Conservation (phyloP, 768 basidiomycete genomes). For the Lactifluus echinatus region DNA sequence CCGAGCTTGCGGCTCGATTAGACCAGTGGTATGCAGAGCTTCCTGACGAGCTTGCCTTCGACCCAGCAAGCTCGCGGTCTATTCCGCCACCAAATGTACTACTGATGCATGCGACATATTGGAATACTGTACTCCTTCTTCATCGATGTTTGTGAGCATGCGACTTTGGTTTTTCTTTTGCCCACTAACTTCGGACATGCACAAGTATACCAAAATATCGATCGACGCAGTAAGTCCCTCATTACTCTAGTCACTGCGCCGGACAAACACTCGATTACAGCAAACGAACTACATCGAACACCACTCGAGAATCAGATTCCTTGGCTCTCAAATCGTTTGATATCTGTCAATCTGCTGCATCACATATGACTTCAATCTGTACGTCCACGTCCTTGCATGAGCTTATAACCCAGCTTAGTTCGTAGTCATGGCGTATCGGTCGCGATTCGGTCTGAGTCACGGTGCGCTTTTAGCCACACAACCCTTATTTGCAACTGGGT, state of each 20-base stretch:
- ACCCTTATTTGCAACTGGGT: slow-evolving; percentile 67
- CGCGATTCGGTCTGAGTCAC: slow-evolving; percentile 51
- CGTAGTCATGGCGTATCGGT: slow-evolving; percentile 51
- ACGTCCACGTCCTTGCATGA: not conserved
- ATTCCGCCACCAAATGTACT: slow-evolving; percentile 58
- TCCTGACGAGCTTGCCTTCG: slow-evolving; percentile 54
- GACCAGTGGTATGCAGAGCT: slow-evolving; percentile 70
- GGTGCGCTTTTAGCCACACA: slow-evolving; percentile 60
- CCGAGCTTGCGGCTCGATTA: slow-evolving; percentile 52
- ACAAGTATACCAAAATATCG: slow-evolving; percentile 63
- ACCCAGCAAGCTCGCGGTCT: slow-evolving; percentile 43
- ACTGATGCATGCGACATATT: slow-evolving; percentile 65
- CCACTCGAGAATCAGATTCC: slow-evolving; percentile 29
- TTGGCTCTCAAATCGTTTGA: slow-evolving; percentile 62
- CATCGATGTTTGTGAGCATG: slow-evolving; percentile 69
- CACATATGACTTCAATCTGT: slow-evolving; percentile 62
- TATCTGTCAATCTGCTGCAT: slow-evolving; percentile 64
- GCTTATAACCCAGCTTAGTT: not conserved
- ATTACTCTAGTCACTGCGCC: not conserved
- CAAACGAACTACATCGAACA: slow-evolving; percentile 6
- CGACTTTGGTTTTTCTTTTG: not conserved
- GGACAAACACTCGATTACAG: not conserved
- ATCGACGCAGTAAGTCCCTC: slow-evolving; percentile 37
- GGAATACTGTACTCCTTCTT: slow-evolving; percentile 63
- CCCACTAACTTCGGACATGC: not conserved